phyloP scores from a whole-genome alignment of 176 grass and related monocot genomes.

The Thalia dealbata region DNA sequence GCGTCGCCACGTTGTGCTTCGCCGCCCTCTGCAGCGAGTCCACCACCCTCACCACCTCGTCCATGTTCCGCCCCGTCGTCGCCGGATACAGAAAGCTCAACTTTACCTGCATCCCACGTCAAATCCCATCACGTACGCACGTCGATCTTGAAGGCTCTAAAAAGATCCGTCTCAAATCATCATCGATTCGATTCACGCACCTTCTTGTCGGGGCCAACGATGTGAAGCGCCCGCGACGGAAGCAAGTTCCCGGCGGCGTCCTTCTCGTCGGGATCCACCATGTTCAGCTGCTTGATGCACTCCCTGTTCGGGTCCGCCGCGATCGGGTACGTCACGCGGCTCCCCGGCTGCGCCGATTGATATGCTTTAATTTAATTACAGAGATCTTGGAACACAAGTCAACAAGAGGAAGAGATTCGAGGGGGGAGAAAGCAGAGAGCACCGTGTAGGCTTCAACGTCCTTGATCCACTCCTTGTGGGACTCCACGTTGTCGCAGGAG shows the following conservation, averaged over 20 bases:
- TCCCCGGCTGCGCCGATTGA: conserved; percentile 17
- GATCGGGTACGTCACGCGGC: conserved; percentile 51
- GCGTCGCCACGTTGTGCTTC: conserved; percentile 60
- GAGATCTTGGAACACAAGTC: too few relatives aligned
- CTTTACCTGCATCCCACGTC: conserved; percentile 31
- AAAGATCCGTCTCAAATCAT: too few relatives aligned
- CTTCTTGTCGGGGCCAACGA: conserved; percentile 60
- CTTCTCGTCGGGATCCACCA: conserved; percentile 84
- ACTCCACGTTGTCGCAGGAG: conserved; percentile 64
- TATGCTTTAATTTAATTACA: too few relatives aligned
- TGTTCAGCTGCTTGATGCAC: conserved; percentile 67
- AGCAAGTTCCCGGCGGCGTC: conserved; percentile 33
- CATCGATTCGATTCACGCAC: background rate
- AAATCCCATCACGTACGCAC: background rate
- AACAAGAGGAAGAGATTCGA: background rate
- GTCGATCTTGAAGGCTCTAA: too few relatives aligned
- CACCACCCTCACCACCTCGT: conserved; percentile 63
- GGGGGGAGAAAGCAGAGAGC: background rate
- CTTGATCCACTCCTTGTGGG: conserved; percentile 86
- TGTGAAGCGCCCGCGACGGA: conserved; percentile 56
- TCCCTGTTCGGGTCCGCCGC: conserved; percentile 39
- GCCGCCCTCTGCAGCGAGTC: conserved; percentile 59
- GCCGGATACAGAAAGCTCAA: conserved; percentile 77
- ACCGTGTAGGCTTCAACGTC: conserved; percentile 87
- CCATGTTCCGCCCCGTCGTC: conserved; percentile 69